Conservation (phyloP, 768 basidiomycete genomes). For the Ramaria sp. region DNA sequence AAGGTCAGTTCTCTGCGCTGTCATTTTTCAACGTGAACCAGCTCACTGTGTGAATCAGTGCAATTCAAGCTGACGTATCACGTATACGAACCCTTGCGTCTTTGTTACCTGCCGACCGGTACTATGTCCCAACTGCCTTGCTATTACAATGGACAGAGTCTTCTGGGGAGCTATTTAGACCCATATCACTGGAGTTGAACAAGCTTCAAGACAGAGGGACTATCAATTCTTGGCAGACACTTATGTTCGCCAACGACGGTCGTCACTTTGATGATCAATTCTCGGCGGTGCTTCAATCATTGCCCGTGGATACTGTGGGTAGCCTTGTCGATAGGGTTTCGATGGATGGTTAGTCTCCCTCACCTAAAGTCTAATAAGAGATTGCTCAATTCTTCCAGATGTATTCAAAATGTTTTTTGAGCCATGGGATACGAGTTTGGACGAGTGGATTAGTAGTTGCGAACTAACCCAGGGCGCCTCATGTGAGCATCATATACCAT, state of each 20-base stretch:
- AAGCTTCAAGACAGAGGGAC: constrained; percentile 34
- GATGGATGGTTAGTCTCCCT: constrained; percentile 32
- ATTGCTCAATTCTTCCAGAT: not conserved
- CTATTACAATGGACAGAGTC: constrained; percentile 49
- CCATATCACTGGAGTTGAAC: constrained; percentile 48
- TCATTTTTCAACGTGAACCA: not conserved
- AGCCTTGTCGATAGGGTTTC: constrained; percentile 37
- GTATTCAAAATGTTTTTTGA: constrained; percentile 30
- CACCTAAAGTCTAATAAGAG: not conserved
- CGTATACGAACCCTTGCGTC: constrained; percentile 56
- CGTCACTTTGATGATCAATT: constrained; percentile 53
- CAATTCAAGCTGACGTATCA: constrained; percentile 58
- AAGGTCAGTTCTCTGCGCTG: constrained; percentile 31
- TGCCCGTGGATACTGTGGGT: constrained; percentile 48
- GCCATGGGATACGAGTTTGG: not conserved
- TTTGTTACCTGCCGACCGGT: constrained; percentile 38
- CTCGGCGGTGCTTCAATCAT: constrained; percentile 24
- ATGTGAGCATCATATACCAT: not conserved
- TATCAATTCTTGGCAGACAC: constrained; percentile 30
- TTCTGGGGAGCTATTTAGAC: constrained; percentile 24
- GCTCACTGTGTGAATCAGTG: constrained; percentile 45
- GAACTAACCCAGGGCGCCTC: not conserved
- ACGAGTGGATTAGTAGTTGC: not conserved
- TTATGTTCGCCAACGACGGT: constrained; percentile 38
- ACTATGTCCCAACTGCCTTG: constrained; percentile 53